These are phyloP conservation scores for Irpex lacteus DNA, from an alignment of 1,284 basidiomycete genomes.

Conservation along the genomic window DNA sequence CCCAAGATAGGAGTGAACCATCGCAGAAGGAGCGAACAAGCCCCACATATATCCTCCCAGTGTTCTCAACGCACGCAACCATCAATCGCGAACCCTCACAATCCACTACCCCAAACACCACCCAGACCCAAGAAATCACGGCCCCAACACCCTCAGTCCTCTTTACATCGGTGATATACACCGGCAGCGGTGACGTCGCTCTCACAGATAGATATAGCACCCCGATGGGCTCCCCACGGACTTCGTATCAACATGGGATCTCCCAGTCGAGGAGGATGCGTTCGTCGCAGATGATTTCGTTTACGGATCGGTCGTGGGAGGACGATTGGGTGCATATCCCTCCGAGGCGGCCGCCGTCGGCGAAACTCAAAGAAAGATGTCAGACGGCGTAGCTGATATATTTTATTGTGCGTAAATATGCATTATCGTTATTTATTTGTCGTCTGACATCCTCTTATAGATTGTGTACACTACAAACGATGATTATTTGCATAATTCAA, in stretches of 20 bases:
- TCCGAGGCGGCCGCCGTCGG: background rate
- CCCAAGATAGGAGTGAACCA: background rate
- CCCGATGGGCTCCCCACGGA: background rate
- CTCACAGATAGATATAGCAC: too few relatives aligned
- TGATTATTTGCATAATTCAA: too few relatives aligned
- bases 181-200: background rate
- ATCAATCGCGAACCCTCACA: background rate
- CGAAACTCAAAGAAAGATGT: background rate
- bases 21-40: background rate
- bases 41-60: background rate
- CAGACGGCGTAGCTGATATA: background rate
- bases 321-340: background rate
- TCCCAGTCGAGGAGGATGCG: background rate
- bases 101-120: background rate
- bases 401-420: background rate
- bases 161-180: background rate
- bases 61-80: background rate
- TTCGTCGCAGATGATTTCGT: conserved; percentile 1
- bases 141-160: background rate
- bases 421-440: background rate
- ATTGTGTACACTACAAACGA: too few relatives aligned
- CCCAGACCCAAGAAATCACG: background rate
- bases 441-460: too few relatives aligned
- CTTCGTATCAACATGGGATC: background rate
- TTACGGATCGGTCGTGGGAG: background rate